Percentiles rank a stretch among this genome's conserved stretches.
These are phyloP conservation scores for Pharnaceum exiguum DNA, from an alignment of 148 eudicot species.

Conservation along the genomic window DNA sequence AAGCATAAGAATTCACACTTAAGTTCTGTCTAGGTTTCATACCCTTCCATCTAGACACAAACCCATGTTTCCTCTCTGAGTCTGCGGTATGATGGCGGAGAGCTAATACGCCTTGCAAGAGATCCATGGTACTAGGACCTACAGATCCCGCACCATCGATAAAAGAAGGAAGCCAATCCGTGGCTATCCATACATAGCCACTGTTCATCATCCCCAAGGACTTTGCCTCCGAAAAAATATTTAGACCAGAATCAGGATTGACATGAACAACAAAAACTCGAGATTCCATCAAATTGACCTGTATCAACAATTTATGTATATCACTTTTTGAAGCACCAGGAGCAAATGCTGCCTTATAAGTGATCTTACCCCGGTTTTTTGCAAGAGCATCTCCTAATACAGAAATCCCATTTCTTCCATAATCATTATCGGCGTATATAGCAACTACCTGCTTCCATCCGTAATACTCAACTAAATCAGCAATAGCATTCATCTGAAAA, in stretches of 20 bases:
- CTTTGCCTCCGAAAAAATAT: conserved; percentile 21
- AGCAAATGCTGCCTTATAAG: conserved; percentile 30
- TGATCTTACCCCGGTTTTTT: conserved; percentile 24
- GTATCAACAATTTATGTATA: conserved; percentile 22
- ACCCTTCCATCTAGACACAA: no score
- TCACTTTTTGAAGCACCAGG: conserved; percentile 5
- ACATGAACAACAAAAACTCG: conserved; percentile 35
- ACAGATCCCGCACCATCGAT: conserved; percentile 19
- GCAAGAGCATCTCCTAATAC: conserved; percentile 33
- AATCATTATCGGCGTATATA: no score
- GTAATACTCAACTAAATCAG: conserved; percentile 36
- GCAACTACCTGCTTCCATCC: conserved; percentile 50
- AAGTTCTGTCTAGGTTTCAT: conserved; percentile 25
- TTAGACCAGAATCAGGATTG: conserved; percentile 28
- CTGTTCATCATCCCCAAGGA: conserved; percentile 28
- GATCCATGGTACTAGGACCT: conserved; percentile 5
- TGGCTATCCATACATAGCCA: conserved; percentile 36
- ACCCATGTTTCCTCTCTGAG: no score
- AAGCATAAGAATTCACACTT: conserved; percentile 19
- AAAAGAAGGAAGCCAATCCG: conserved; percentile 37
- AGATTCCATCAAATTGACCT: conserved; percentile 12
- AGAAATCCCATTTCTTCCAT: conserved; percentile 48
- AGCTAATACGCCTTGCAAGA: conserved; percentile 29
- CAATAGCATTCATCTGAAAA: conserved; percentile 48
- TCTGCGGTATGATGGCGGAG: no score